Conservation (phyloP, 2,329 filamentous ascomycete species). For the Hypoxylon sp. region DNA sequence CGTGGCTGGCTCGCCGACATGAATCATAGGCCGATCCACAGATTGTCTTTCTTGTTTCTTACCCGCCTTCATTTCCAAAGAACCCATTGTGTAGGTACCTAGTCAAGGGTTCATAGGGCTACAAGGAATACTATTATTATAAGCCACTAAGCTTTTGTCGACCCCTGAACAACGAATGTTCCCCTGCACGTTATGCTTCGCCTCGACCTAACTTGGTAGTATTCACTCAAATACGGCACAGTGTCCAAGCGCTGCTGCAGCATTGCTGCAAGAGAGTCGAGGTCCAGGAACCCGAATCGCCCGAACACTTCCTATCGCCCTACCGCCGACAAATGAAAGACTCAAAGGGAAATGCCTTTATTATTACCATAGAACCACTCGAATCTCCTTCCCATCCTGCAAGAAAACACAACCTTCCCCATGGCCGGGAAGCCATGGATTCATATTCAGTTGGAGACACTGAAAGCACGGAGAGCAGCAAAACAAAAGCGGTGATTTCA, state of each 20-base stretch:
- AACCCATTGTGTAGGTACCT: constrained; percentile 2
- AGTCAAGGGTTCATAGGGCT: constrained; percentile 31
- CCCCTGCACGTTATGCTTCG: constrained; percentile 34
- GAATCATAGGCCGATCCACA: constrained; percentile 23
- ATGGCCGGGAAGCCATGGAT: constrained; percentile 42
- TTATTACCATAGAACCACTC: constrained; percentile 29
- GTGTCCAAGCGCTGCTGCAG: constrained; percentile 17
- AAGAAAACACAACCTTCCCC: constrained; percentile 3
- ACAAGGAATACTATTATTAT: constrained; percentile 28
- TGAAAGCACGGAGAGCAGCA: constrained; percentile 26
- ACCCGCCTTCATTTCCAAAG: constrained; percentile 11
- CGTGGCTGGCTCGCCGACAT: constrained; percentile 4
- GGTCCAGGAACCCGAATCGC: constrained; percentile 25
- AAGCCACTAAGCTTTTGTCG: constrained; percentile 27
- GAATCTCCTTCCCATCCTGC: constrained; percentile 2
- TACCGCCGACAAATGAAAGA: constrained; percentile 30
- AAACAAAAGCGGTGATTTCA: constrained; percentile 23
- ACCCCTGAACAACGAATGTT: constrained; percentile 13
- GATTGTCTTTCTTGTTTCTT: constrained; percentile 12
- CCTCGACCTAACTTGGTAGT: constrained; percentile 30
- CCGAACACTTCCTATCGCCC: constrained; percentile 15
- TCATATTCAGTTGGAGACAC: constrained; percentile 28
- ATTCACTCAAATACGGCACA: constrained; percentile 23
- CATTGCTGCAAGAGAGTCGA: constrained; percentile 23
- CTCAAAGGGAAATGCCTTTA: constrained; percentile 35